phyloP scores from a whole-genome alignment of 139 green algal genomes.

The Picochlorum sp. region DNA sequence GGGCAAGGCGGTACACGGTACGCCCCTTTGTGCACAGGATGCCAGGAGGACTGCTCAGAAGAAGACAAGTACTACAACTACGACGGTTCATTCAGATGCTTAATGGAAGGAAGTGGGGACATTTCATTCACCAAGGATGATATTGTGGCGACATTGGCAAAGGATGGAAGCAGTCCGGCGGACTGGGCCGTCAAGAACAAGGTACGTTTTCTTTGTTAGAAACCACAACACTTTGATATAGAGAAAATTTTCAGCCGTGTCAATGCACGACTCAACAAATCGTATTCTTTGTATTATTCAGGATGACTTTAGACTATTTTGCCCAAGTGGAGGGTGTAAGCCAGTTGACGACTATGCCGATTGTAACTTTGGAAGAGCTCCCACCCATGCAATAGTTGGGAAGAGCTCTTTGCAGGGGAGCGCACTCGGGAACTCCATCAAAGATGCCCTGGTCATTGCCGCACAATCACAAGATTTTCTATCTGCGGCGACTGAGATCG shows the following conservation, averaged over 20 bases:
- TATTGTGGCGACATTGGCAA: not conserved
- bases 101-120: constrained; percentile 32
- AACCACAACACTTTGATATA: too few relatives aligned
- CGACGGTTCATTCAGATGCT: constrained; percentile 25
- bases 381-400: constrained; percentile 15
- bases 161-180: too few relatives aligned
- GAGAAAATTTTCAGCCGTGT: too few relatives aligned
- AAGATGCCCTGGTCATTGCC: not conserved
- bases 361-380: constrained; percentile 13
- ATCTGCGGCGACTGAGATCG: not conserved
- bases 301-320: constrained; percentile 11
- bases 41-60: not conserved
- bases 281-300: too few relatives aligned
- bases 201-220: too few relatives aligned
- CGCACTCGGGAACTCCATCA: not conserved
- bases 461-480: not conserved
- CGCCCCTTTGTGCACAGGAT: constrained; percentile 11
- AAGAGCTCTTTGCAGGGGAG: constrained; percentile 1
- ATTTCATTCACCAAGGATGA: constrained; percentile 36
- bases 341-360: constrained; percentile 1
- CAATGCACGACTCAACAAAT: too few relatives aligned
- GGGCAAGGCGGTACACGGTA: not conserved
- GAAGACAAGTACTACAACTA: constrained; percentile 20
- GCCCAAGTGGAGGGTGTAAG: constrained; percentile 15
- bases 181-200: too few relatives aligned